phyloP scores from a whole-genome alignment of 164 flowering plant genomes.

The Macadamia tetraphylla region DNA sequence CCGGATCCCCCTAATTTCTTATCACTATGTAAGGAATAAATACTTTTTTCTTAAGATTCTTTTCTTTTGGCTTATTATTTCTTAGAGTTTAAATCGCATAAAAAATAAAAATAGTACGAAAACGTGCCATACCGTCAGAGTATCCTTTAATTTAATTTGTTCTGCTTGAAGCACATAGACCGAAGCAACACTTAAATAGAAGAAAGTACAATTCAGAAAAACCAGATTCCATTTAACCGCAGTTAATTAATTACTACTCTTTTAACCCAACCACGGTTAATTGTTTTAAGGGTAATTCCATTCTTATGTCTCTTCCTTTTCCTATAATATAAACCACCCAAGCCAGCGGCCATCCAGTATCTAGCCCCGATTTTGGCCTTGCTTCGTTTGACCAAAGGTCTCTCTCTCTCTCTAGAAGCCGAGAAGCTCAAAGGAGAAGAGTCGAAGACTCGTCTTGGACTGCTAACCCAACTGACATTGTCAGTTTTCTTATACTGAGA shows the following conservation, averaged over 20 bases:
- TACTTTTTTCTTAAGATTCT: too few relatives aligned
- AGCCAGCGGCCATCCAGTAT: not conserved
- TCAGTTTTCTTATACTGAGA: constrained; percentile 19
- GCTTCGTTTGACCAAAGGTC: constrained; percentile 19
- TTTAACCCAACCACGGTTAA: constrained; percentile 3
- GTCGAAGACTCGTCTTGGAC: constrained; percentile 11
- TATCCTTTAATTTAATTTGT: not conserved
- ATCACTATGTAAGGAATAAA: too few relatives aligned
- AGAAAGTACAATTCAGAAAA: not conserved
- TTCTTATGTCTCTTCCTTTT: too few relatives aligned
- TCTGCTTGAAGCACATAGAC: not conserved
- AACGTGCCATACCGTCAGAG: too few relatives aligned
- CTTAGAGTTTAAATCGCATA: too few relatives aligned
- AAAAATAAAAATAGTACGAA: too few relatives aligned
- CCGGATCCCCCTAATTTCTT: too few relatives aligned
- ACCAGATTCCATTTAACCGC: constrained; percentile 15
- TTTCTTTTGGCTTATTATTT: too few relatives aligned
- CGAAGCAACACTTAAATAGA: not conserved
- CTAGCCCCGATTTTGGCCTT: not conserved
- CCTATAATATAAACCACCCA: constrained; percentile 3
- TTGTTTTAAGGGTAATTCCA: too few relatives aligned
- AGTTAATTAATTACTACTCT: not conserved
- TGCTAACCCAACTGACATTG: constrained; percentile 29
- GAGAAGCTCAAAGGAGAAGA: not conserved
- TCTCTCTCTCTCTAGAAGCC: not conserved